Evolutionary conservation across 768 basidiomycete genomes (phyloP), one percentile per base, ranked within the genome.

Genomic region (Psilocybe tampanensis): DNA sequence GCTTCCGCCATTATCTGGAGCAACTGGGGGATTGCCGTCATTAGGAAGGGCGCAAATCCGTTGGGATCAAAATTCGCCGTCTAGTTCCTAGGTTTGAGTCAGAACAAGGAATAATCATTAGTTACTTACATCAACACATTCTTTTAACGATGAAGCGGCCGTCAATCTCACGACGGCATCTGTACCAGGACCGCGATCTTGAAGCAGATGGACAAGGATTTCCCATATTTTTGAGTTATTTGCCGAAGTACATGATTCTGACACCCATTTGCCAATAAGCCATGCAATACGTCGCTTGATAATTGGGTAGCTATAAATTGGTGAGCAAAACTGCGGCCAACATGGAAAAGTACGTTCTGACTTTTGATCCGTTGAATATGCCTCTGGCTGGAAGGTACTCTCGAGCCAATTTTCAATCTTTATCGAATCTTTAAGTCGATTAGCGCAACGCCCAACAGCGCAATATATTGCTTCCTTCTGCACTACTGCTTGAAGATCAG

Each of bases 281-380:
- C 95, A 97, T 1, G 95, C 94, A 61, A 98, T 90, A 29, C 95
- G 84, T n/a, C 94, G 85, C 70, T 98, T 96, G 59, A 98, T 84
- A 52, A 98, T 90, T 0, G 92, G 90, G 68, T 90, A 94, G 55
- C 95, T 96, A 24, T 8, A 23, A 9, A 39, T 36, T 6, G 18
- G 41, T 51, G 17, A 29, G 32, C 41, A 52, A 50, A 48, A 58
- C 54, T 66, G 19, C 56, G 47, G 18, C 32, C n/a, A 33, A 47
- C 12, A n/a, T 17, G 11, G 15, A 19, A 34, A 44, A 44, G 21
- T 13, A 39, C 11, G 66, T 23, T 3, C 80, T 50, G 64, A 90
- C 90, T 75, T 83, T 23, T 84, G 77, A 59, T 88, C 84, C 3
- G 76, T 74, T 33, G 84, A 80, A 50, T 74, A 79, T 11, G 82